phyloP scores from a whole-genome alignment of 345 rosid species.

The Lumnitzera littorea region DNA sequence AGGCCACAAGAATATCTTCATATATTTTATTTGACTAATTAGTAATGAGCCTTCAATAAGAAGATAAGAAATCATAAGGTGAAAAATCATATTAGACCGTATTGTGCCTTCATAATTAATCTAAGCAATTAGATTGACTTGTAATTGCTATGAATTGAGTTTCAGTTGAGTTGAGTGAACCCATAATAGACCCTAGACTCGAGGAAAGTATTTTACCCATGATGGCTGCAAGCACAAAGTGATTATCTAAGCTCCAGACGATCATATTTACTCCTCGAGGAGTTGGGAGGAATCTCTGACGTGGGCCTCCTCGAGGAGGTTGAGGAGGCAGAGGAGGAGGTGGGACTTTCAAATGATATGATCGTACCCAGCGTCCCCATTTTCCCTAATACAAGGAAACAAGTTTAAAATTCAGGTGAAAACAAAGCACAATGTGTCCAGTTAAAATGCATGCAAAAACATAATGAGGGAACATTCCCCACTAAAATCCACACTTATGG shows the following conservation, averaged over 20 bases:
- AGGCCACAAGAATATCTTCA: too few relatives aligned
- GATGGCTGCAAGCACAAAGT: constrained; percentile 97
- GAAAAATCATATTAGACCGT: too few relatives aligned
- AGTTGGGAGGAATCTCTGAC: constrained; percentile 92
- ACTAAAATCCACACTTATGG: not conserved
- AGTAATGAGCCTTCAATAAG: too few relatives aligned
- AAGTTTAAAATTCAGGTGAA: not conserved
- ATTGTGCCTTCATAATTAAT: too few relatives aligned
- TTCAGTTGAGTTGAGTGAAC: not conserved
- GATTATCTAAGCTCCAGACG: constrained; percentile 98
- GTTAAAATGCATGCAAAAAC: not conserved
- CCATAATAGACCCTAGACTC: constrained; percentile 8
- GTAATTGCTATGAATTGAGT: not conserved
- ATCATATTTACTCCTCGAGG: constrained; percentile 99
- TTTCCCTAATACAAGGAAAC: constrained; percentile 49
- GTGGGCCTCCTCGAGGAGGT: constrained; percentile 99
- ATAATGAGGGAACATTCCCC: constrained; percentile 2
- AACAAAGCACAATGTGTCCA: not conserved
- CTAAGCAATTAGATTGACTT: too few relatives aligned
- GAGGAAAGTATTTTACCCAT: constrained; percentile 61
- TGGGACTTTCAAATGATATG: constrained; percentile 96
- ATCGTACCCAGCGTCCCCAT: constrained; percentile 83
- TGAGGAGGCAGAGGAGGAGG: constrained; percentile 98
- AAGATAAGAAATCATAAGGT: too few relatives aligned
- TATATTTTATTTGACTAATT: too few relatives aligned